Evolutionary conservation across 805 yeast species (phyloP), one percentile per base, ranked within the genome.

Genomic region (Vanderwaltozyma tropicalis): DNA sequence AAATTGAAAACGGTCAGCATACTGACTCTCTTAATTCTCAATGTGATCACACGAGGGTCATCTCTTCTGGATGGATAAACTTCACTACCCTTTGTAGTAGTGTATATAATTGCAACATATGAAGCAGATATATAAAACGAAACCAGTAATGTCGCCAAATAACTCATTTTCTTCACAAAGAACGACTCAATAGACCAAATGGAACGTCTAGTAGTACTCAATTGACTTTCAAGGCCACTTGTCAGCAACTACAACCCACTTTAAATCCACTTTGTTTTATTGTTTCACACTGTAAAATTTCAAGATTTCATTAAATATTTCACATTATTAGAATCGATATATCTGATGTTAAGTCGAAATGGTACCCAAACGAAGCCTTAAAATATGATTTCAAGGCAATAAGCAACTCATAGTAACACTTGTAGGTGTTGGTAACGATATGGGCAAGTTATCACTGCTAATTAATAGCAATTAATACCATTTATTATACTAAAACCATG

Each of bases 21-120:
- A 10, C 32, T 24, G 4, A 57, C 42, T 5, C 47, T 46, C 13
- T 35, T 37, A 44, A 57, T 46, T 21, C 44, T 26, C 11, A 15
- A 24, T 15, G 14, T 33, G 20, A 47, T 41, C 10, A 43, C 50
- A 32, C 44, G 31, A 5, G 61, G 61, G 37, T 57, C 57, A 44
- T 57, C 61, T 38, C 62, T 42, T 11, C 52, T 51, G 11, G 44
- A 43, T 30, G 44, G 48, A 36, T 43, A 51, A 18, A 51, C 43
- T 4, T 43, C 43, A 11, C 45, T 39, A 17, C 39, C 45, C 5
- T 39, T 44, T 1, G 50, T 39, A 3, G 56, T 38, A 2, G 48
- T 19, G 30, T 57, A 52, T 13, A 57, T 27, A 9, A 49, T 53
- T 4, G 41, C 41, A 4, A 56, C 59, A 39, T 57, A 57, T 4